These are phyloP conservation scores for Volvox africanus DNA, from an alignment of 139 green algal genomes.

Conservation along the genomic window DNA sequence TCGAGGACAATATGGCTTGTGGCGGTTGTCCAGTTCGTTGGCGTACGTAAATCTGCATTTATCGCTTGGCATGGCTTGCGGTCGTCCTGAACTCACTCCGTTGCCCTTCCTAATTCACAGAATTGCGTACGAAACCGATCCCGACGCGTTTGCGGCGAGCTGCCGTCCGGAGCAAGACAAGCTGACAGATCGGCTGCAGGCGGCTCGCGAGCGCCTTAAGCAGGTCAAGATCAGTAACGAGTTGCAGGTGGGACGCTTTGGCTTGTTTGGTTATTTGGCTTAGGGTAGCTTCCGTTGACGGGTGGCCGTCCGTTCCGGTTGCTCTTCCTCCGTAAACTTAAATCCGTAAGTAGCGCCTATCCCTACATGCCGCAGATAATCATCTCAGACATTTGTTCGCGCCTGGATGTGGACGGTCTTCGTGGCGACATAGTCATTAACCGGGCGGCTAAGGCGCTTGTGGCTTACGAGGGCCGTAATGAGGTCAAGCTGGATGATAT, in stretches of 20 bases:
- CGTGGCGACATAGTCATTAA: constrained; percentile 94
- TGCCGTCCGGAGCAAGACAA: constrained; percentile 75
- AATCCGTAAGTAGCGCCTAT: too few species aligned
- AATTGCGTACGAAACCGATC: constrained; percentile 86
- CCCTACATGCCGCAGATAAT: constrained; percentile 69
- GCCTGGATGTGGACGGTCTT: constrained; percentile 92
- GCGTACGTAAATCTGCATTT: too few species aligned
- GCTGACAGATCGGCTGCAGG: constrained; percentile 74
- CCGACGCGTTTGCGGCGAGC: constrained; percentile 71
- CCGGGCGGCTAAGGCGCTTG: constrained; percentile 83
- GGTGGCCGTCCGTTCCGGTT: too few species aligned
- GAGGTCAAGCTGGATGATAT: constrained; percentile 86
- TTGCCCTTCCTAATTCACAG: background rate
- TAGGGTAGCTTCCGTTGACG: too few species aligned
- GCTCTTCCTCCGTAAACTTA: too few species aligned
- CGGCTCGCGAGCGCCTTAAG: constrained; percentile 71
- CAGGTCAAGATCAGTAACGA: constrained; percentile 53
- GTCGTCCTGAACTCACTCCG: too few species aligned
- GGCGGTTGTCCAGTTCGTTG: too few species aligned
- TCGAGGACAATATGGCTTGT: background rate
- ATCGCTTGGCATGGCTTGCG: too few species aligned
- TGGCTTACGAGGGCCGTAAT: constrained; percentile 82
- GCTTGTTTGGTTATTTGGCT: too few species aligned
- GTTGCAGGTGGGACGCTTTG: constrained; percentile 53
- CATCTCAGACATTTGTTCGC: constrained; percentile 91